Base-by-base conservation (phyloP, 805 yeast genomes). In the Candida broadrunensis region DNA sequence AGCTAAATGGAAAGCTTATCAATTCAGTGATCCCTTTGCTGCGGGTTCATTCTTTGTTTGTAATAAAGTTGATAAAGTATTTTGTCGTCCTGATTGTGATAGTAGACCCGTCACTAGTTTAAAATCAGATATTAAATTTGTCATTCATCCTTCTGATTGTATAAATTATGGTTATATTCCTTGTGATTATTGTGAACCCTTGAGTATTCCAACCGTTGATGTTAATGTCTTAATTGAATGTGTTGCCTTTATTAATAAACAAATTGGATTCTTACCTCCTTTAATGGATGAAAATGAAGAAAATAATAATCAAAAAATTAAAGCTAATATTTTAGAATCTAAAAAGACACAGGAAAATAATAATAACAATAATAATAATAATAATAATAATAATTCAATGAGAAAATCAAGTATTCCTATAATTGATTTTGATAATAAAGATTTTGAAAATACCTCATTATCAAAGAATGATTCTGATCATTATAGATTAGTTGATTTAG, bases 71-170 rank as follows among this genome's bases (percentile, higher is more conserved):
- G 58, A 59, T 19, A 64, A 65, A 40, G 48, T 52, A n/a, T 73
- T 76, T 37, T 83, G 89, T 49, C 77, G 87, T 37, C 88, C 90
- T 5, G 83, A 79, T 52, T 84, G 90, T 58, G 86, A 80, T 60
- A 54, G 65, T 11, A 61, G 70, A 30, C 67, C 69, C 20, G 62
- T 64, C 20, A 62, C 71, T 43, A 65, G 69, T 50, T 56, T 75
- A 49, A 62, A 67, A 50, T 46, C 64, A 29, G 80, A 77, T 25
- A 67, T 80, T 36, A 51, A 55, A 23, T 79, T 81, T 51, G 65
- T 72, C 14, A 65, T 61, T 36, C 49, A 60, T 8, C 54, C 65
- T 8, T 54, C 57, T 1, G 72, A 69, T 21, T 85, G 85, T 1
- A 21, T 68, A 1, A 46, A 46, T 0, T 45, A 60, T 19, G 83